These are phyloP conservation scores for Pseudogymnoascus sp. DNA, from an alignment of 2,329 filamentous ascomycete genomes.

Conservation along the genomic window DNA sequence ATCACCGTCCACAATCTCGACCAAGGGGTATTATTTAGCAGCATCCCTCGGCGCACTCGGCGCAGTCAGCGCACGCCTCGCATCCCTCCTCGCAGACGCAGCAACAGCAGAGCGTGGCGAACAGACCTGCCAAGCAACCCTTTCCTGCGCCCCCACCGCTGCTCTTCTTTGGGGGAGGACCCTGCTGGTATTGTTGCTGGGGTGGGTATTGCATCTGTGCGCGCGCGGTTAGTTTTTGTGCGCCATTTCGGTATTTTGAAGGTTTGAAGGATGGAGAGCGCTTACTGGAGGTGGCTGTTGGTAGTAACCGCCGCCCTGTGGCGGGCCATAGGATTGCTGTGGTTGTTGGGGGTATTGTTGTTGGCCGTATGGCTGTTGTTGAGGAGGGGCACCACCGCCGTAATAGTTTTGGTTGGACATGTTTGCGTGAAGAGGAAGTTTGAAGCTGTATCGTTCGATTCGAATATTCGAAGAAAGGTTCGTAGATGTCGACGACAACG, in stretches of 20 bases:
- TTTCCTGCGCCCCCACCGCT: conserved; percentile 31
- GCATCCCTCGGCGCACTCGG: conserved; percentile 24
- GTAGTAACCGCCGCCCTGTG: conserved; percentile 14
- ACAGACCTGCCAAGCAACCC: conserved; percentile 39
- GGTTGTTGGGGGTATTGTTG: conserved; percentile 16
- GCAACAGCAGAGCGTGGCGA: conserved; percentile 43
- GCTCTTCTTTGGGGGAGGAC: conserved; percentile 31
- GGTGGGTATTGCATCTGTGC: conserved; percentile 38
- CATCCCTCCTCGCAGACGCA: conserved; percentile 44
- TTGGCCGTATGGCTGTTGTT: conserved; percentile 15
- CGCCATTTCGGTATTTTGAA: background rate
- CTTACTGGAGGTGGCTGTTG: conserved; percentile 16
- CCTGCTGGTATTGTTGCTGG: conserved; percentile 39
- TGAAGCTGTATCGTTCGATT: background rate
- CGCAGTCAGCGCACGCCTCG: conserved; percentile 42
- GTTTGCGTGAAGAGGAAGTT: background rate
- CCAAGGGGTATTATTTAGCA: conserved; percentile 18
- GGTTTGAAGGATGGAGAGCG: background rate
- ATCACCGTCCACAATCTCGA: background rate
- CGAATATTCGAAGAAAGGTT: background rate
- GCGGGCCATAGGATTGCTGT: conserved; percentile 15
- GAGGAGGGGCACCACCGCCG: conserved; percentile 31
- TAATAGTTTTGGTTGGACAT: conserved; percentile 30
- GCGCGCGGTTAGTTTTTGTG: conserved; percentile 9
- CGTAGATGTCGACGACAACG: background rate